Base-by-base conservation (phyloP, 1,139 yeast species). In the Hansenula lynferdii region DNA sequence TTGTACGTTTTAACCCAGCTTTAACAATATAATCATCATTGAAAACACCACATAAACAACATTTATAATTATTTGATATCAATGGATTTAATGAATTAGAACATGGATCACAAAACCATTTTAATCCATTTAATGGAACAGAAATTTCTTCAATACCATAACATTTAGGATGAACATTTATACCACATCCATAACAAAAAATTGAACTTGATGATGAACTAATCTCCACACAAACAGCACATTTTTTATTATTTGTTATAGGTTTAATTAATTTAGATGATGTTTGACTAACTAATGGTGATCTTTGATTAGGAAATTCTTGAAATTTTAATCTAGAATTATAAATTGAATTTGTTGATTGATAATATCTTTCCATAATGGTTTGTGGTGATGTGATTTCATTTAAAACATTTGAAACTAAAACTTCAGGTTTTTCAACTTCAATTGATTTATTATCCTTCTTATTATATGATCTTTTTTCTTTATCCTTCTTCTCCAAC, bases 41-140 rank as follows among this genome's bases (percentile, higher is more conserved):
- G 35, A 72, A 63, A 0, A 77, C 71, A 29, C 76, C 70, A 57
- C 97, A 90, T 23, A 89, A 55, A 12, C 69, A 64, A 56, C 97
- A 90, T 2, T 72, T 60, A 54, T 85, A 84, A 15, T 69, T 64
- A 0, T 82, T 72, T 12, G 81, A 72, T 25, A 70, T 66, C 8
- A 70, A 52, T 0, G 94, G 92, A 42, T 75, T 72, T 38, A 77
- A 57, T 39, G 80, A 83, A 53, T 89, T 89, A 4, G 78, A 65
- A 55, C 97, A 90, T 3, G 81, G 71, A 51, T 87, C 96, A 62
- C 97, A 90, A 25, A 72, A 60, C 97, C 97, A 90, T 37, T 68
- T 72, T 32, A 60, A 43, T 17, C 31, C 24, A 1, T 27, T 32
- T 11, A 40, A 28, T 10, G 38, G 26, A 16, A 33, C 28, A 3